A percentile compares a stretch with the other conserved stretches of the same genome.
phyloP scores from a whole-genome alignment of 1,139 yeast genomes.

The Blastobotrys apis region DNA sequence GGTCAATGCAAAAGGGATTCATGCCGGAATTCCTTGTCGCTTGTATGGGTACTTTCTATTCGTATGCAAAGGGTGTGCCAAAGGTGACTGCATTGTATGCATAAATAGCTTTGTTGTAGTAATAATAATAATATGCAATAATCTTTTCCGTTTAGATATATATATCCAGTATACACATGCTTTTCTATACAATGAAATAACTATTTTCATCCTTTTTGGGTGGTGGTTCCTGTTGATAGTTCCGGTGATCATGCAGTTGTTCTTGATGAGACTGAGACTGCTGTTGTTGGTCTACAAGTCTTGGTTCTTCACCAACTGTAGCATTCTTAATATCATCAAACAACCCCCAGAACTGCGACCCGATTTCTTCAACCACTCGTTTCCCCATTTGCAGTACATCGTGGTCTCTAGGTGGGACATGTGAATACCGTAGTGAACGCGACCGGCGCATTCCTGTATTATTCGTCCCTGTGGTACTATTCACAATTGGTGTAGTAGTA shows the following conservation, averaged over 20 bases:
- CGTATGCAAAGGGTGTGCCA: conserved; percentile 25
- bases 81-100: conserved; percentile 20
- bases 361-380: conserved; percentile 35
- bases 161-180: no score
- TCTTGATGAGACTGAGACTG: conserved; percentile 3
- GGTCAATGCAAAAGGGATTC: conserved; percentile 40
- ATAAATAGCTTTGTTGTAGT: neutral
- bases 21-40: conserved; percentile 37
- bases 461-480: neutral
- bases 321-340: conserved; percentile 31
- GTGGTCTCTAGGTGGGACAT: conserved; percentile 16
- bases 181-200: conserved; percentile 6
- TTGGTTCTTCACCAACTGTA: conserved; percentile 14
- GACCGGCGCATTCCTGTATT: neutral
- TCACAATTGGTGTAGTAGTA: neutral
- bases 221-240: neutral
- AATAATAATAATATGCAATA: neutral
- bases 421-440: neutral
- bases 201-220: conserved; percentile 5
- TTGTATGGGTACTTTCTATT: conserved; percentile 38
- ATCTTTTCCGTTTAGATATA: neutral
- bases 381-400: conserved; percentile 34
- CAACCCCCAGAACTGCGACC: conserved; percentile 36
- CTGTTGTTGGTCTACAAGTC: neutral
- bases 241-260: conserved; percentile 4